Base-by-base conservation (phyloP, 129 eudicot species). In the Pseudognaphalium luteoalbum region DNA sequence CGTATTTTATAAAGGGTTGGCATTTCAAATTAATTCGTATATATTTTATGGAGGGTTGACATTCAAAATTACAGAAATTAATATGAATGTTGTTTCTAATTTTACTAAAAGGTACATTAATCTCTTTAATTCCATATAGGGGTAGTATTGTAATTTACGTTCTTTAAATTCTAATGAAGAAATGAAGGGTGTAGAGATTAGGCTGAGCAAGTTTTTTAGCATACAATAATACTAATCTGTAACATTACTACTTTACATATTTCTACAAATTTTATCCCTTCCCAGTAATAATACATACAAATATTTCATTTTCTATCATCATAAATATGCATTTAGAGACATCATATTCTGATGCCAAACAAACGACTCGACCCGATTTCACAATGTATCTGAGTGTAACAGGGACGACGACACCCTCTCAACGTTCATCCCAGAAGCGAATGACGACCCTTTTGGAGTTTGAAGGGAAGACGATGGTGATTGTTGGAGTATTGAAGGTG, bases 381-480 rank as follows among this genome's bases (percentile, higher is more conserved):
- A 85, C 82, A 80, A 69, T 4, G 78, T 76, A 10, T 70, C 84
- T 7, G 80, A 69, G 19, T 57, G 61, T 74, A 85, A 76, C 54
- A 87, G 77, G 8, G 93, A 84, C 0, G 90, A 90, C 17, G 89
- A 78, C 11, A 76, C 85, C 75, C 73, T 81, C 65, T 92, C 94
- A 16, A 82, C 78, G 4, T 87, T 83, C 88, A 71, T 89, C 29
- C 82, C 88, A 0, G 96, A 87, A 78, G 81, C 81, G 76, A 76
- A 83, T 39, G 91, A 84, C 3, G 89, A 75, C 39, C 78, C 74
- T 59, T 86, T 82, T 14, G 85, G 82, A 12, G 86, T 89, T 52
- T 85, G 92, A 54, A 87, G 52, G 0, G 91, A 87, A 2, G 93
- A 92, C 0, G 91, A 89, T 5, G 88, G 76, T 5, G 93, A 86